Conservation (phyloP, 1,284 basidiomycete species). For the Malassezia vespertilionis region DNA sequence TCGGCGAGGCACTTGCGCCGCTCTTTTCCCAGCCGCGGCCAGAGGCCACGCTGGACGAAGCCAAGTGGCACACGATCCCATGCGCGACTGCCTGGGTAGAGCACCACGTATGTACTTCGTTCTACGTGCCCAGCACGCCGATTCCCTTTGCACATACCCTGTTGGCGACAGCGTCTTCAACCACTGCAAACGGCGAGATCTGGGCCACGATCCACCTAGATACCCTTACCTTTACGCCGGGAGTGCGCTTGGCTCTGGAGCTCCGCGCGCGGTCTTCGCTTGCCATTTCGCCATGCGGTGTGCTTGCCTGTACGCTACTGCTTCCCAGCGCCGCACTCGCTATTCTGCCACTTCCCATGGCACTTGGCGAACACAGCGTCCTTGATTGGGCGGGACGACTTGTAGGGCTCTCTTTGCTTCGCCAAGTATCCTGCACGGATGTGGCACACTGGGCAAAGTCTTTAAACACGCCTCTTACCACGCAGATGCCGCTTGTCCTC, state of each 20-base stretch:
- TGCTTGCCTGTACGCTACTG: not conserved
- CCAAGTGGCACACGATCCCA: too few species aligned
- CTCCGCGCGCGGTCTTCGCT: not conserved
- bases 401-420: slow-evolving; percentile 3
- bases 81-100: not conserved
- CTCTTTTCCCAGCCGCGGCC: too few species aligned
- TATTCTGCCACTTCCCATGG: not conserved
- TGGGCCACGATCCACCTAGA: slow-evolving; percentile 3
- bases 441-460: not conserved
- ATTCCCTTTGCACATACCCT: not conserved
- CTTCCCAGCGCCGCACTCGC: not conserved
- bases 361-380: not conserved
- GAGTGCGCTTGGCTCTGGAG: not conserved
- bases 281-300: slow-evolving; percentile 8
- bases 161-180: not conserved
- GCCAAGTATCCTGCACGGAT: not conserved
- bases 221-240: not conserved
- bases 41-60: too few species aligned
- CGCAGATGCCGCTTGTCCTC: not conserved
- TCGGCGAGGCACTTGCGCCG: not conserved
- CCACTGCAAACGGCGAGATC: not conserved
- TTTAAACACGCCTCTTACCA: not conserved
- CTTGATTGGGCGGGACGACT: not conserved
- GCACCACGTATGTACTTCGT: not conserved
- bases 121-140: not conserved